Evolutionary conservation across 2,329 filamentous ascomycete genomes (phyloP), one percentile per base, ranked within the genome.

Genomic region (Claviceps spartinae): DNA sequence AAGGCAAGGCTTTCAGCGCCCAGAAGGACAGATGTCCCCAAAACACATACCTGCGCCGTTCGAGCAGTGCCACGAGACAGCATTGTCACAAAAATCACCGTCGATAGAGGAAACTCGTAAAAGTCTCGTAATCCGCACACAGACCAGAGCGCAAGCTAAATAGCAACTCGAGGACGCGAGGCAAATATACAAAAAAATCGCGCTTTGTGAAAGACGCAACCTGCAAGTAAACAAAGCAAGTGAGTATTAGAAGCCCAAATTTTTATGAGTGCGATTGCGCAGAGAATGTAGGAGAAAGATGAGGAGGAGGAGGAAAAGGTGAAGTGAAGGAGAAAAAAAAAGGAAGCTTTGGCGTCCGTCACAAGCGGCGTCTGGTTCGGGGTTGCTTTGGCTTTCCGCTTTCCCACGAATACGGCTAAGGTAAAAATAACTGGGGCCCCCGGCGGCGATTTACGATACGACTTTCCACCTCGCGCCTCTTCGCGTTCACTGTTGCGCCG

Each of bases 61-160:
- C 75, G 67, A 59, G 72, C 60, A 63, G 77, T 76, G 69, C 72
- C 74, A 69, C 76, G 75, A 66, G 77, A 79, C 68, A 81, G 65
- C 78, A 81, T 81, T 58, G 62, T 76, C 66, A 51, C 43, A 40
- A n/a, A 30, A 13, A 8, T 22, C 22, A 36, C 44, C 38, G n/a
- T 47, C 44, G 44, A 36, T 20, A 40, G 16, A 24, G 7, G 14
- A 34, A 41, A 42, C 43, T 34, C 30, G 30, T 34, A 34, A 9
- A 34, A 34, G 30, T 34, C 30, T 34, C 30, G 30, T 34, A 34
- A 34, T 34, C 30, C 30, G 30, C 30, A 34, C 30, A 11, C 30
- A 34, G 9, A 11, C 30, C 30, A 34, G 30, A 34, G 30, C 30
- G 9, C 30, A 34, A 34, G 9, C 30, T 11, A 34, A 34, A 34